Base-by-base conservation (phyloP, 108 stramenopile genomes). In the Discostella pseudostelligera region DNA sequence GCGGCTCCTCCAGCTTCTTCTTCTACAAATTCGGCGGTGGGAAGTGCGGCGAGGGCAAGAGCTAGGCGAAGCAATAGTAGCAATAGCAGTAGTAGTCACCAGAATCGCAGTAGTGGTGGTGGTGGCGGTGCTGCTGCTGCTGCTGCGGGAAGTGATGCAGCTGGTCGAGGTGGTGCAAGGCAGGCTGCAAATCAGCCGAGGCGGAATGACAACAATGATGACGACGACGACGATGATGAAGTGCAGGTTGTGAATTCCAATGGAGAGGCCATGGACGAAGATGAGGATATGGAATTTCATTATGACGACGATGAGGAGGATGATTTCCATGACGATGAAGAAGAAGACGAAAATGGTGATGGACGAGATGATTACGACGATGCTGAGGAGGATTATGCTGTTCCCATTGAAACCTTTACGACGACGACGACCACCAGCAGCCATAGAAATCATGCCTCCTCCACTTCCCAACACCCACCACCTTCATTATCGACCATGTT, bases 401-500 rank as follows among this genome's bases (percentile, higher is more conserved):
- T 5, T 32, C 32, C 28, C 1, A 26, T 14, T 54, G 53, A 21
- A 0, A 4, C 50, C 24, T 22, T 28, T 19, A 51, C 5, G 5
- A 3, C 32, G 3, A 3, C 32, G 3, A 3, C 32, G 5, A 32
- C 32, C 32, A 32, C 4, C 32, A 32, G 32, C 32, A 32, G 14
- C 42, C 3, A 43, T 8, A 43, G 2, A 43, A 43, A 43, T n/a
- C 11, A 35, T 3, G 14, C 53, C 53, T 0, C 29, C 12, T 4
- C 2, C n/a, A 1, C 12, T 10, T 29, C 1, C n/a, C n/a, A 24
- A 20, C 40, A 54, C 39, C 9, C 35, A 44, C 60, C 67, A 29
- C 62, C 79, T 1, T 70, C 70, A 4, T 66, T 94, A n/a, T 76
- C 83, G 9, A 76, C 87, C 60, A 87, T 94, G 84, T 94, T 91